A percentile compares a stretch with the other conserved stretches of the same genome.
phyloP scores from a whole-genome alignment of 495 filamentous ascomycete species.

The Pseudotulostoma volvatum region DNA sequence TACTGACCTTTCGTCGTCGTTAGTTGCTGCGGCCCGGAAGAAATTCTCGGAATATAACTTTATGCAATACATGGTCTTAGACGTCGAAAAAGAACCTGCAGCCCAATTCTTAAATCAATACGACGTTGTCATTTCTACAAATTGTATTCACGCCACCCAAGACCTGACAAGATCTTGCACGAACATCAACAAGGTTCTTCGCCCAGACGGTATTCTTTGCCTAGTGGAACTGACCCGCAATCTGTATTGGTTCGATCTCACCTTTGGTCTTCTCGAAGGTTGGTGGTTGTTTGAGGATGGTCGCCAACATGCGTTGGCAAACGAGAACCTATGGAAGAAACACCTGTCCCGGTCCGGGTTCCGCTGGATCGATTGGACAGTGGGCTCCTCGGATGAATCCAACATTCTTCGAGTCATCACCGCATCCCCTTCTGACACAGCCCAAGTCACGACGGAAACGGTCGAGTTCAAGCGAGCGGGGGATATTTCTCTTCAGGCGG shows the following conservation, averaged over 20 bases:
- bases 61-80: slow-evolving; percentile 25
- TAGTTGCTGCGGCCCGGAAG: slow-evolving; percentile 22
- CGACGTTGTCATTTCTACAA: slow-evolving; percentile 31
- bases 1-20: slow-evolving; percentile 27
- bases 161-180: slow-evolving; percentile 12
- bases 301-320: slow-evolving; percentile 25
- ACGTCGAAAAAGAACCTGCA: slow-evolving; percentile 26
- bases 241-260: slow-evolving; percentile 29
- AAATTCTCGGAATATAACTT: slow-evolving; percentile 25
- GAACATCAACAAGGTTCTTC: slow-evolving; percentile 19
- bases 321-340: slow-evolving; percentile 18
- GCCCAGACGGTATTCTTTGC: slow-evolving; percentile 22
- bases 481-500: slow-evolving; percentile 18
- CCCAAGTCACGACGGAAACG: slow-evolving; percentile 10
- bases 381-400: slow-evolving; percentile 24
- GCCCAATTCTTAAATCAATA: slow-evolving; percentile 19
- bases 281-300: slow-evolving; percentile 41
- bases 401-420: slow-evolving; percentile 28
- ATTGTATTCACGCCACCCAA: slow-evolving; percentile 33
- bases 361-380: slow-evolving; percentile 32
- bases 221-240: slow-evolving; percentile 26
- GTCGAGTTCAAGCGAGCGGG: slow-evolving; percentile 16
- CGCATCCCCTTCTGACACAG: slow-evolving; percentile 18
- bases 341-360: slow-evolving; percentile 26
- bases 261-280: slow-evolving; percentile 34